These are phyloP conservation scores for Nannochloris sp. DNA, from an alignment of 139 green algal species.

Conservation along the genomic window DNA sequence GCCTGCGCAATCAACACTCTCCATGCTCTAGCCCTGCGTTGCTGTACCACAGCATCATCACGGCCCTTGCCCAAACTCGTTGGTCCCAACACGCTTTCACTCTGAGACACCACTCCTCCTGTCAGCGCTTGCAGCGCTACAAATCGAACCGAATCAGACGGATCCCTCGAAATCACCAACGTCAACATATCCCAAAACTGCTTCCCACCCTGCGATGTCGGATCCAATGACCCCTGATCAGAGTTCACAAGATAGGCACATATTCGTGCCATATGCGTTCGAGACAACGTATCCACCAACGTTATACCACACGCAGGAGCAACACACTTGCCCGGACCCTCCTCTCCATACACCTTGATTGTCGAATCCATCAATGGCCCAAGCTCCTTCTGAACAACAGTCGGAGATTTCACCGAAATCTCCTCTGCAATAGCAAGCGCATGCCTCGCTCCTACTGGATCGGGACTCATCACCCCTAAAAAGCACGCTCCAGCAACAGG, in stretches of 20 bases:
- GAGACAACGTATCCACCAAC: conserved; percentile 51
- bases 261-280: conserved; percentile 59
- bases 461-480: conserved; percentile 37
- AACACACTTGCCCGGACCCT: not conserved
- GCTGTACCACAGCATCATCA: conserved; percentile 26
- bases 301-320: conserved; percentile 26
- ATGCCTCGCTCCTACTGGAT: conserved; percentile 57
- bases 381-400: conserved; percentile 20
- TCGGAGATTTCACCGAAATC: conserved; percentile 24
- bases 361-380: conserved; percentile 9
- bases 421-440: conserved; percentile 51
- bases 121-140: conserved; percentile 53
- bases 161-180: conserved; percentile 50
- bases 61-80: conserved; percentile 3
- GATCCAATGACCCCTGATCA: conserved; percentile 30
- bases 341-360: conserved; percentile 23
- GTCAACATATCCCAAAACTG: conserved; percentile 40
- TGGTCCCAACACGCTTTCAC: not conserved
- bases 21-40: conserved; percentile 46
- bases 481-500: conserved; percentile 15
- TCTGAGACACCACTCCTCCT: conserved; percentile 26
- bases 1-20: conserved; percentile 43
- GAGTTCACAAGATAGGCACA: conserved; percentile 57
- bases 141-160: conserved; percentile 48
- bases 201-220: conserved; percentile 13